phyloP scores from a whole-genome alignment of 169 alveolate species.

The Plasmodium fragile region DNA sequence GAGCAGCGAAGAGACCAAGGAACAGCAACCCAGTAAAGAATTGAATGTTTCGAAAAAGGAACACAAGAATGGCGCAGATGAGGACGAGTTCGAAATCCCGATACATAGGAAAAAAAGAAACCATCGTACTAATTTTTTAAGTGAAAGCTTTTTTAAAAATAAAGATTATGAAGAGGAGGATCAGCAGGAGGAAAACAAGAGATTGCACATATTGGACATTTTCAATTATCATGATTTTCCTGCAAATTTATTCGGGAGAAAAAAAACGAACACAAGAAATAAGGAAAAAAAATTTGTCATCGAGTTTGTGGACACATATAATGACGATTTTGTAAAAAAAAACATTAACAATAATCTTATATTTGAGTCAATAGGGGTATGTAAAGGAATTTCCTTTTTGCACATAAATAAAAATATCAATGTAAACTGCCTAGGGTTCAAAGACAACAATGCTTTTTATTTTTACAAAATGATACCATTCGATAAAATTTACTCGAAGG shows the following conservation, averaged over 20 bases:
- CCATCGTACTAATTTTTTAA: conserved; percentile 8
- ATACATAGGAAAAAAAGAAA: conserved; percentile 49
- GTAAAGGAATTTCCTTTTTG: conserved; percentile 75
- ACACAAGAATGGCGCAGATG: not conserved
- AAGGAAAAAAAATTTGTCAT: conserved; percentile 59
- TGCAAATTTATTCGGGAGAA: conserved; percentile 42
- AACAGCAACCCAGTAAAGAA: conserved; percentile 5
- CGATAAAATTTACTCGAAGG: conserved; percentile 58
- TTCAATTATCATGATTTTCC: conserved; percentile 75
- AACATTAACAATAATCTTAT: conserved; percentile 69
- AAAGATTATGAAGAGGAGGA: conserved; percentile 28
- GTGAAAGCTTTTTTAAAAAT: conserved; percentile 40
- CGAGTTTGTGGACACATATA: conserved; percentile 70
- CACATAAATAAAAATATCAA: conserved; percentile 53
- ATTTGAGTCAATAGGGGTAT: conserved; percentile 75
- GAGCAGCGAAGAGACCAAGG: not conserved
- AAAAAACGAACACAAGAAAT: conserved; percentile 28
- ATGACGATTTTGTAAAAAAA: conserved; percentile 75
- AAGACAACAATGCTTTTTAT: conserved; percentile 71
- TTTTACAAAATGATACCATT: conserved; percentile 75
- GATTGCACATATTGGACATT: conserved; percentile 49
- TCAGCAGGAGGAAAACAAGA: conserved; percentile 7
- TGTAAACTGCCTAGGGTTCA: conserved; percentile 59
- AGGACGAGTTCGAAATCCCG: conserved; percentile 67
- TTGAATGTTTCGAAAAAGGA: not conserved